Evolutionary conservation across 2,329 filamentous ascomycete species (phyloP), one percentile per base, ranked within the genome.

Genomic region (Penicillium thymicola): DNA sequence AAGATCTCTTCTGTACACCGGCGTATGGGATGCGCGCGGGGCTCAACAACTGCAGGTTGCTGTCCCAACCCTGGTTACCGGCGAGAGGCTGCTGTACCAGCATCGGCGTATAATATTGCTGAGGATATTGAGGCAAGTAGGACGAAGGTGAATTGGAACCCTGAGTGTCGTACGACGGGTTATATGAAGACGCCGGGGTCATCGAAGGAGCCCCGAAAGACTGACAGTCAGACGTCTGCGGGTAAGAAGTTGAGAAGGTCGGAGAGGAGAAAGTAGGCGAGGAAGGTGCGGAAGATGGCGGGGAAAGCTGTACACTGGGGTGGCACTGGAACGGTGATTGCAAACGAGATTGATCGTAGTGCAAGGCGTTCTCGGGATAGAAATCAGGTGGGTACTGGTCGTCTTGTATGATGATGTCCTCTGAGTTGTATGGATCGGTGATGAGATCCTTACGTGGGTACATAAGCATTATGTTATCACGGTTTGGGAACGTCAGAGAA

Each of bases 391-490:
- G 63, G 42, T 69, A 67, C 47, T 71, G 71, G 55, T 74, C 70
- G 69, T 75, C 72, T 70, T 74, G 72, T 67, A 75, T 72, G 61
- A 62, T 68, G 60, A 72, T 65, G 54, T 67, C 58, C 55, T 71
- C 69, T 54, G 67, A 59, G 57, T 67, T 65, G 65, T 67, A 67
- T 61, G 71, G 69, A 68, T 72, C 72, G 59, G 67, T 74, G 71
- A 74, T 73, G 70, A 72, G 69, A 72, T 66, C 72, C 70, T 75
- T 75, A 73, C 72, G 72, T 75, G 72, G 69, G 65, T 72, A 66
- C 66, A 72, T 70, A 67, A 72, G 70, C 72, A 75, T 75, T 68
- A 68, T 73, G 68, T 53, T 66, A 63, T 67, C 62, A 65, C 67
- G 46, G 18, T 28, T 62, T 51, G 57, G 60, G 63, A 61, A 69